Base-by-base conservation (phyloP, 2,329 filamentous ascomycete genomes). In the Penicillium sp. region DNA sequence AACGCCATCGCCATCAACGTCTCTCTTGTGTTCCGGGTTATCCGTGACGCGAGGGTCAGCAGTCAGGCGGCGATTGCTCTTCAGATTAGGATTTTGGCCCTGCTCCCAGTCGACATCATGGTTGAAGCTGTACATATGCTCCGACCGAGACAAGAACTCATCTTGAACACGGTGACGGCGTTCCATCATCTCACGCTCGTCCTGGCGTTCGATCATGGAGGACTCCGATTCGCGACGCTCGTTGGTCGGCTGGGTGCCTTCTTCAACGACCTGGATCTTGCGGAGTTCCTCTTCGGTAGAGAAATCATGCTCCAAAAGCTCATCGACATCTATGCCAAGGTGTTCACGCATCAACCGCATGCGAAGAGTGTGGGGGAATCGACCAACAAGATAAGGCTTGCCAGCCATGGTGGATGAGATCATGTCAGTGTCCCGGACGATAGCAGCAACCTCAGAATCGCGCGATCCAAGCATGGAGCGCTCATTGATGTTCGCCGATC, bases 401-500 rank as follows among this genome's bases (percentile, higher is more conserved):
- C 93, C 93, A 53, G 86, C 92, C 95, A 99, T 98, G 54, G 85
- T 90, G 6, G 93, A 96, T 82, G 87, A 88, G 58, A 97, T 85
- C 86, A 96, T 92, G 73, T 97, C 92, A 1, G 91, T 94, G 73
- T 99, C 95, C 54, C 94, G 87, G 43, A 99, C 90, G 44, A 98
- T 85, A 6, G 93, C 89, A 5, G 94, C 95, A 62, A 91, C 87
- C 76, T 99, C 95, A 0, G 94, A 97, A 75, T 99, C 95, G 69
- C 95, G 87, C 50, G 86, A 89, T 9, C 95, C 95, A 61, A 97
- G 77, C 92, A 98, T 92, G 6, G 94, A 98, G 47, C 95, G 88
- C 76, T 99, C 95, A 69, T 99, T 99, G 81, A 99, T 98, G 73
- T 99, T 99, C 54, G 95, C 95, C 47, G 94, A 98, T 18, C 95